A percentile compares a stretch with the other conserved stretches of the same genome.
These are phyloP conservation scores for Allium sativum DNA, from an alignment of 106 monocot species.

Conservation along the genomic window DNA sequence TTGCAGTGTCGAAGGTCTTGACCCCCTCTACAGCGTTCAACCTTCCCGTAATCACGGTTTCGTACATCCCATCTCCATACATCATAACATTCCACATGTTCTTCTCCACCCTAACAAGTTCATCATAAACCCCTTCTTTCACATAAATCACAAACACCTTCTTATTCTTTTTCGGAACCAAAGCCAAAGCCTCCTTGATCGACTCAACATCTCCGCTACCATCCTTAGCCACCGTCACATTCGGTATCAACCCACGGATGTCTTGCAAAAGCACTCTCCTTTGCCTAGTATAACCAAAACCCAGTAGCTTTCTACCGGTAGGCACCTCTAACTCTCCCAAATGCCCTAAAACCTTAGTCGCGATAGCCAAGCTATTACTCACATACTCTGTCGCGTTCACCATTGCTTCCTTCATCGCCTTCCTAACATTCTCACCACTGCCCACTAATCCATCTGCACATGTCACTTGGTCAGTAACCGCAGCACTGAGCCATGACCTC, in stretches of 20 bases:
- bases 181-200: slow-evolving; percentile 16
- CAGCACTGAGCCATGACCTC: slow-evolving; percentile 23
- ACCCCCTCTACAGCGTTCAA: slow-evolving; percentile 8
- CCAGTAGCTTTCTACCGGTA: slow-evolving; percentile 7
- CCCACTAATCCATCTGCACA: slow-evolving; percentile 19
- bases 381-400: slow-evolving; percentile 17
- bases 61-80: slow-evolving; percentile 20
- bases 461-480: slow-evolving; percentile 20
- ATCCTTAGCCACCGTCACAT: slow-evolving; percentile 30
- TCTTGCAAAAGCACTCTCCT: slow-evolving; percentile 1
- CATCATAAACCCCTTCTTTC: slow-evolving; percentile 19
- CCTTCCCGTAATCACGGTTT: slow-evolving; percentile 20
- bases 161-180: slow-evolving; percentile 13
- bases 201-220: slow-evolving; percentile 16
- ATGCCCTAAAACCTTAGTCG: background rate
- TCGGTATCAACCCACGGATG: background rate
- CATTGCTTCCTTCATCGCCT: slow-evolving; percentile 10
- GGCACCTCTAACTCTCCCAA: background rate
- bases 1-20: slow-evolving; percentile 12
- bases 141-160: slow-evolving; percentile 11
- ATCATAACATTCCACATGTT: slow-evolving; percentile 20
- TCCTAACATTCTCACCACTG: background rate
- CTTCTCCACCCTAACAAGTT: slow-evolving; percentile 13
- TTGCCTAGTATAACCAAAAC: slow-evolving; percentile 1
- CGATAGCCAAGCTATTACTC: slow-evolving; percentile 36